Base-by-base conservation (phyloP, 495 filamentous ascomycete genomes). In the Penicillium roqueforti region DNA sequence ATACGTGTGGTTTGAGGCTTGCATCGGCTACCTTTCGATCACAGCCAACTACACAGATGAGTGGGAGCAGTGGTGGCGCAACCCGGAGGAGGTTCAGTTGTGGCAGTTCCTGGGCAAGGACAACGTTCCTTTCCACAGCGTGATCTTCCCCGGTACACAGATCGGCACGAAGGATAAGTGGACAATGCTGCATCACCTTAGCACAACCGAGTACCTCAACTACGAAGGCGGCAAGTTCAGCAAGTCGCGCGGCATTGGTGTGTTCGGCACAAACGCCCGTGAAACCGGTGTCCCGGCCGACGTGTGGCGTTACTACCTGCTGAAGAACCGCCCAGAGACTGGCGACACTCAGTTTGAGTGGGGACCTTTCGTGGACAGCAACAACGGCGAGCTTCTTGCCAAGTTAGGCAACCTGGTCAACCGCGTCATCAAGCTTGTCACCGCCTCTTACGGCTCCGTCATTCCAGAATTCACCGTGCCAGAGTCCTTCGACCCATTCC, bases 101-200 rank as follows among this genome's bases (percentile, higher is more conserved):
- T 97, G 93, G 69, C 93, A 98, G 69, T 97, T 97, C 80, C 86
- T 97, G 83, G 92, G 92, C 69, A 97, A 97, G 72, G 92, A 97
- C 74, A 97, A 97, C 57, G 89, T 95, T 10, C 87, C 88, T 20
- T 97, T 92, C 74, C 91, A 95, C 70, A 84, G 82, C 34, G 87
- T 98, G 61, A 91, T 97, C 64, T 98, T 95, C 75, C 93, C 93
- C 6, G 89, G 81, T 32, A 87, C 82, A 31, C 87, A 96, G 66
- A 75, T 97, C 18, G 93, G 92, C 40, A 91, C 92, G 1, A 71
- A 78, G 38, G 84, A 95, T 55, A 81, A 83, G 47, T 98, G 93
- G 93, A 97, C 92, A 34, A 89, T 85, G 82, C 79, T 96, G 45
- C 86, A 93, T 69, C 87, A 89, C 57, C 73, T 98, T 31, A 91